These are phyloP conservation scores for Pelargonium exstipulatum DNA, from an alignment of 441 rosid species.

Conservation along the genomic window DNA sequence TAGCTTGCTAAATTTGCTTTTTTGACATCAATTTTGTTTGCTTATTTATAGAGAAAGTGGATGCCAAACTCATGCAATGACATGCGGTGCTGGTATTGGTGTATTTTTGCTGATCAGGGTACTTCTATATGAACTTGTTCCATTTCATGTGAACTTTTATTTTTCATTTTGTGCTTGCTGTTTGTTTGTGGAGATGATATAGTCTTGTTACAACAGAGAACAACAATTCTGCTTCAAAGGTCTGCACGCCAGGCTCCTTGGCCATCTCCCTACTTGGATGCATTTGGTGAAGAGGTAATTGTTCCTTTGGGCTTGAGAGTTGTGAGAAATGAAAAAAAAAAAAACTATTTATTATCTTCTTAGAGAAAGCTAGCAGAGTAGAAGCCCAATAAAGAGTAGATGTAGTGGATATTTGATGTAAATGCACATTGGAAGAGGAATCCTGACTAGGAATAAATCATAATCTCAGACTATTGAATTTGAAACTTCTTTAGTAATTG, in stretches of 20 bases:
- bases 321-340: no score
- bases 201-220: conserved; percentile 45
- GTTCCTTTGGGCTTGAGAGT: no score
- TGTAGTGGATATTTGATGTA: neutral
- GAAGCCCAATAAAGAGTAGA: neutral
- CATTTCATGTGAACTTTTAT: neutral
- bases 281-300: conserved; percentile 94
- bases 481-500: neutral
- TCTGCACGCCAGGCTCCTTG: conserved; percentile 85
- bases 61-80: conserved; percentile 66
- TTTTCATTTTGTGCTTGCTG: conserved; percentile 14
- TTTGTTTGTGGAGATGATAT: conserved; percentile 16
- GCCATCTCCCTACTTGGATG: conserved; percentile 97
- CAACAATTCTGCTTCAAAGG: conserved; percentile 80
- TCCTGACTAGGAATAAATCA: neutral
- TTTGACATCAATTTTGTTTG: conserved; percentile 13
- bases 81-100: conserved; percentile 87
- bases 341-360: no score
- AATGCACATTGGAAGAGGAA: neutral
- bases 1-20: neutral
- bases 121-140: conserved; percentile 8
- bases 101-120: conserved; percentile 89
- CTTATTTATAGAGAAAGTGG: conserved; percentile 50
- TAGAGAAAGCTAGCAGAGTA: neutral
- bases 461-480: neutral